Evolutionary conservation across 495 filamentous ascomycete genomes (phyloP).

Genomic region (Sordaria brevicollis): DNA sequence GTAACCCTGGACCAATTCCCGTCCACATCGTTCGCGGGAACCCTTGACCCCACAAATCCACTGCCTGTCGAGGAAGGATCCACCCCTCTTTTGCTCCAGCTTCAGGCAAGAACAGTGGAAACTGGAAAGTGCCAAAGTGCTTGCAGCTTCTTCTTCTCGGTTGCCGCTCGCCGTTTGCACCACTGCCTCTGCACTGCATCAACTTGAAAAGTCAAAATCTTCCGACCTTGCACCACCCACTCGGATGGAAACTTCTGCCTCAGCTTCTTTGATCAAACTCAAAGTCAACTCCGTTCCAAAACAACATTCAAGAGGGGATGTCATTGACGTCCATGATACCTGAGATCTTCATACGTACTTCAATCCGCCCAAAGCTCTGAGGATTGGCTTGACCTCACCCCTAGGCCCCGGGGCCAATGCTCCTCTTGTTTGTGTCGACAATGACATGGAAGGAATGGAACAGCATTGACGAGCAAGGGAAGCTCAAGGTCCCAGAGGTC

Average conservation of each 20-base stretch:
- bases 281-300: background rate
- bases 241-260: background rate
- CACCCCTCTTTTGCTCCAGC: background rate
- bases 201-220: too few species aligned
- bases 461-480: background rate
- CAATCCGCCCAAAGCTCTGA: background rate
- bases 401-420: background rate
- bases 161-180: background rate
- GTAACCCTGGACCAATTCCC: background rate
- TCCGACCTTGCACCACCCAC: background rate
- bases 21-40: background rate
- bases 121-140: background rate
- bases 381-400: background rate
- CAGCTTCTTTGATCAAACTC: background rate
- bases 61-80: background rate
- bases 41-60: background rate
- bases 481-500: conserved; percentile 12
- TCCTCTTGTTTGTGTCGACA: background rate
- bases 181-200: too few species aligned
- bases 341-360: background rate
- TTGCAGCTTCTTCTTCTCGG: background rate
- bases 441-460: background rate
- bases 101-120: background rate
- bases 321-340: background rate
- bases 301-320: background rate